Percentiles rank a stretch among this genome's conserved stretches.
These are phyloP conservation scores for Amaranthus tricolor DNA, from an alignment of 179 eudicot genomes.

Conservation along the genomic window DNA sequence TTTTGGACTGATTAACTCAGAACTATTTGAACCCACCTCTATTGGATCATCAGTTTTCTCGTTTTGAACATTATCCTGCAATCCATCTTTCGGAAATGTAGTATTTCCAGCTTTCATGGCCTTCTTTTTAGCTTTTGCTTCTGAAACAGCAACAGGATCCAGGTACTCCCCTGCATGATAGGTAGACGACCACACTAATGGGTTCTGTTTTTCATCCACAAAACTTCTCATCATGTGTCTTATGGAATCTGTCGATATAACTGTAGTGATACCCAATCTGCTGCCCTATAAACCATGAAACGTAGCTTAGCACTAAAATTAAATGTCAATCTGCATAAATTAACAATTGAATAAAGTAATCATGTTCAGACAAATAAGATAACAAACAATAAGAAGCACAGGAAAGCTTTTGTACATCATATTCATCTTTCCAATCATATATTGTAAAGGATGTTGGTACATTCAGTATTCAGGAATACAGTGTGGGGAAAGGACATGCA, in stretches of 20 bases:
- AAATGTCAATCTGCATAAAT: not conserved
- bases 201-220: constrained; percentile 89
- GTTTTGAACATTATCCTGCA: constrained; percentile 31
- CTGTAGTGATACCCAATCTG: constrained; percentile 95
- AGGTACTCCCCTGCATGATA: constrained; percentile 91
- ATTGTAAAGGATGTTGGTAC: too few relatives aligned
- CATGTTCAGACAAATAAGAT: not conserved
- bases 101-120: constrained; percentile 55
- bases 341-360: not conserved
- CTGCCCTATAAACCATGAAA: constrained; percentile 58
- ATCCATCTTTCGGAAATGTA: constrained; percentile 39
- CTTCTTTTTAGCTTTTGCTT: constrained; percentile 77
- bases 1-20: constrained; percentile 65
- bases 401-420: not conserved
- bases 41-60: constrained; percentile 40
- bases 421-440: not conserved
- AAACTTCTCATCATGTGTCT: constrained; percentile 99
- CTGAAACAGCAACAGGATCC: constrained; percentile 89
- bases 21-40: constrained; percentile 36
- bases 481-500: not conserved
- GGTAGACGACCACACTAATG: constrained; percentile 93
- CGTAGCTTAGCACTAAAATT: not conserved
- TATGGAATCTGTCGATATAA: constrained; percentile 91
- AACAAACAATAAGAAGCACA: not conserved
- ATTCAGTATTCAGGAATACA: not conserved